Evolutionary conservation across 768 basidiomycete species (phyloP), one percentile per base, ranked within the genome.

Genomic region (Suillus tomentosus): DNA sequence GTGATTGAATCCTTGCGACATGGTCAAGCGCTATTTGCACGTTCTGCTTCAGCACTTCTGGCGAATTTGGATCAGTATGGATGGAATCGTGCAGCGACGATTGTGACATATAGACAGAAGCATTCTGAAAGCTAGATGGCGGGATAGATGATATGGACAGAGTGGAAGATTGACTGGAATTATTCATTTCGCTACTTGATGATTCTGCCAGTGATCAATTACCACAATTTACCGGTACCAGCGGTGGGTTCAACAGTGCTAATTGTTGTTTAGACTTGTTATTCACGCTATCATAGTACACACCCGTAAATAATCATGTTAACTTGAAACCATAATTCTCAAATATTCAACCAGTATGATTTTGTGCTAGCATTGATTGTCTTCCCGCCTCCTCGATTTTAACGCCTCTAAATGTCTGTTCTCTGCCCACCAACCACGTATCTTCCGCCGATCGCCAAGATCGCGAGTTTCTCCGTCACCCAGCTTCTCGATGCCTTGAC

Each of bases 1-100:
- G 73, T 3, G 72, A 72, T 65, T 85, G 83, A 2, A 89, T 73
- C 14, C 82, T 74, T 3, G 79, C 66, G 36, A 88, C 79, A 22
- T 85, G 82, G 45, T 83, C 80, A 60, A 82, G 79, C 0, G 81
- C 77, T 15, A 81, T 60, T 45, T 79, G 80, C 1, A 87, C 65
- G 70, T 86, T 87, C 59, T 84, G 83, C 66, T 85, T 86, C 78
- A 91, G 87, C 22, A 80, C 63, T 36, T 84, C 85, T 17, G 85
- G 84, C 27, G 87, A 85, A 64, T 84, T 89, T 17, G 81, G 83
- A 64, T 89, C 88, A 7, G 63, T 65, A 57, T 77, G 72, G 0
- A 68, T 65, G 13, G 66, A 17, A 2, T 62, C 60, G 22, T 53
- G 43, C 7, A 60, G 65, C 27, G 73, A 70, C 19, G 72, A 74